Conservation (phyloP, 2,329 filamentous ascomycete species). For the Leptographium wingfieldii region DNA sequence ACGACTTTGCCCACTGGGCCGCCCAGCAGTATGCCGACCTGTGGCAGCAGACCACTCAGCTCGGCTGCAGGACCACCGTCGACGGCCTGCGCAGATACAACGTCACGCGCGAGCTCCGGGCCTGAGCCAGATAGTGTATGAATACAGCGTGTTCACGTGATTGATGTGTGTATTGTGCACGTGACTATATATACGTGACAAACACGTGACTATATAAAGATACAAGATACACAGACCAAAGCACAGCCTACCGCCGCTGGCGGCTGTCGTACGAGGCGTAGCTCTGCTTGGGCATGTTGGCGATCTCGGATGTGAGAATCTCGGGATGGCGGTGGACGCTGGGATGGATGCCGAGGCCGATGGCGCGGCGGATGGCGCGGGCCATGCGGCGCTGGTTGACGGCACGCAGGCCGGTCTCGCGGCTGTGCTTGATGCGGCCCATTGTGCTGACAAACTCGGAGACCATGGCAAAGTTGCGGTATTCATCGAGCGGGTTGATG, state of each 20-base stretch:
- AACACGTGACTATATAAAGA: too few species aligned
- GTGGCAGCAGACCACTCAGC: constrained; percentile 54
- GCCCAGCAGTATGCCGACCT: constrained; percentile 50
- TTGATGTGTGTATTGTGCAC: too few species aligned
- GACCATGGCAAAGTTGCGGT: constrained; percentile 90
- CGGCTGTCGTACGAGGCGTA: not conserved
- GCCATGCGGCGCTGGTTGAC: constrained; percentile 89
- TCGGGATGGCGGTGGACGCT: constrained; percentile 84
- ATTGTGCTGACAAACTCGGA: constrained; percentile 76
- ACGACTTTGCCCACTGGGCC: constrained; percentile 63
- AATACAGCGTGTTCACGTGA: too few species aligned
- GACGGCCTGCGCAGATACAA: constrained; percentile 36
- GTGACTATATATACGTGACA: too few species aligned
- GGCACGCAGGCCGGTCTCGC: constrained; percentile 64
- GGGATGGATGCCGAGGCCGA: constrained; percentile 85
- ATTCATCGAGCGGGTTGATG: constrained; percentile 70
- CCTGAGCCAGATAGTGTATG: not conserved
- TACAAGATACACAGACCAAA: too few species aligned
- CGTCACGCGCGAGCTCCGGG: constrained; percentile 25
- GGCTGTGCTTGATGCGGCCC: constrained; percentile 72
- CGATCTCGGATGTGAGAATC: constrained; percentile 42
- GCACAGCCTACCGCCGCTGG: not conserved
- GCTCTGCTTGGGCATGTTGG: constrained; percentile 3
- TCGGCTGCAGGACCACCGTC: constrained; percentile 32
- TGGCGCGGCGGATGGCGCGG: constrained; percentile 78